Conservation (phyloP, 306 rosid species). For the Begonia masoniana region DNA sequence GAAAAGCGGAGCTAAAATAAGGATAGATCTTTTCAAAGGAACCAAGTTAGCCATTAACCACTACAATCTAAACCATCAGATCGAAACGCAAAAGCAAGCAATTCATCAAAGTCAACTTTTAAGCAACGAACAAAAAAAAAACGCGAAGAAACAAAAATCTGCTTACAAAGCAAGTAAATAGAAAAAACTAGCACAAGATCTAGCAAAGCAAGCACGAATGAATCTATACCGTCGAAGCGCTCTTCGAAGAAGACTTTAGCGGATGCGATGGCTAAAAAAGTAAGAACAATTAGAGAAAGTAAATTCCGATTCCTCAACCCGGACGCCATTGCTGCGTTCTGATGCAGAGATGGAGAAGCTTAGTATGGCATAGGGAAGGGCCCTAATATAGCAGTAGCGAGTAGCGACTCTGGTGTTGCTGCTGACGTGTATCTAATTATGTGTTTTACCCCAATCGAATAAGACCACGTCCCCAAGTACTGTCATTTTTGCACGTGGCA, state of each 20-base stretch:
- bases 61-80: neutral
- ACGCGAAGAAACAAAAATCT: neutral
- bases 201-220: neutral
- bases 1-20: too few species aligned
- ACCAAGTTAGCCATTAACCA: neutral
- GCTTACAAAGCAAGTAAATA: neutral
- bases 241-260: conserved; percentile 85
- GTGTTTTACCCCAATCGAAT: too few species aligned
- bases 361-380: neutral
- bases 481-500: too few species aligned
- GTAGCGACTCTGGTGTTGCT: too few species aligned
- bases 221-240: conserved; percentile 55
- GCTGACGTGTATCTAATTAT: too few species aligned
- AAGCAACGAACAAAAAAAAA: neutral
- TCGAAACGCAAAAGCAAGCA: neutral
- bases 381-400: too few species aligned
- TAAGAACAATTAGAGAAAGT: conserved; percentile 33
- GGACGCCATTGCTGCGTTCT: conserved; percentile 42
- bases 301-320: conserved; percentile 48
- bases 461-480: too few species aligned
- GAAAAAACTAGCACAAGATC: neutral
- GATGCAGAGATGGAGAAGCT: neutral
- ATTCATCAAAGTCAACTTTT: neutral
- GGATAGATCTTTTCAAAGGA: too few species aligned
- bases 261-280: conserved; percentile 41